Evolutionary conservation across 306 rosid species (phyloP).

Genomic region (Cicer yamashitae): DNA sequence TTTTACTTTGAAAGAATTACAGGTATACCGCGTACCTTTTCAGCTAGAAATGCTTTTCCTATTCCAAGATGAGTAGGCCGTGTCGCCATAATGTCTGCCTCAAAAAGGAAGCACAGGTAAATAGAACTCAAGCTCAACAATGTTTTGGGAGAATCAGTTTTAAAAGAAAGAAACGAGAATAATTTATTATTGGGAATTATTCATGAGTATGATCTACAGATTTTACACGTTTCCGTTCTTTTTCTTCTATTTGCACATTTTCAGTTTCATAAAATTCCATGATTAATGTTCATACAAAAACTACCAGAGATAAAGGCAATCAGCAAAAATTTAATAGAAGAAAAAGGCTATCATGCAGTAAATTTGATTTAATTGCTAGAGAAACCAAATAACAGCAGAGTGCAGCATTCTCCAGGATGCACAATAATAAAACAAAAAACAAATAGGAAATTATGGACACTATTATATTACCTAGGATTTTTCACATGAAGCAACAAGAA

Average conservation of each 20-base stretch:
- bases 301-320: background rate
- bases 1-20: constrained; percentile 1
- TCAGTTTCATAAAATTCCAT: constrained; percentile 22
- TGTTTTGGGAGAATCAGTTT: constrained; percentile 21
- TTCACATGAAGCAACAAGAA: constrained; percentile 86
- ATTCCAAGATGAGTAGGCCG: constrained; percentile 57
- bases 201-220: background rate
- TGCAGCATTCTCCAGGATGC: constrained; percentile 28
- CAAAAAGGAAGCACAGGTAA: constrained; percentile 37
- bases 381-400: background rate
- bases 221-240: background rate
- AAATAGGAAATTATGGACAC: constrained; percentile 23
- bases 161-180: constrained; percentile 31
- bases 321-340: background rate
- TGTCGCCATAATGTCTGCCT: constrained; percentile 61
- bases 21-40: constrained; percentile 37
- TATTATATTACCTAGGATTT: constrained; percentile 64
- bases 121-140: constrained; percentile 13
- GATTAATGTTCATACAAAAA: constrained; percentile 14
- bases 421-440: constrained; percentile 28
- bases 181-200: constrained; percentile 16
- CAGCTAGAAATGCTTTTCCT: constrained; percentile 56
- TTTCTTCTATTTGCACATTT: constrained; percentile 12
- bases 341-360: background rate
- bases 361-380: background rate